Evolutionary conservation across 2,329 filamentous ascomycete genomes (phyloP).

Genomic region (Diaporthe sp.): DNA sequence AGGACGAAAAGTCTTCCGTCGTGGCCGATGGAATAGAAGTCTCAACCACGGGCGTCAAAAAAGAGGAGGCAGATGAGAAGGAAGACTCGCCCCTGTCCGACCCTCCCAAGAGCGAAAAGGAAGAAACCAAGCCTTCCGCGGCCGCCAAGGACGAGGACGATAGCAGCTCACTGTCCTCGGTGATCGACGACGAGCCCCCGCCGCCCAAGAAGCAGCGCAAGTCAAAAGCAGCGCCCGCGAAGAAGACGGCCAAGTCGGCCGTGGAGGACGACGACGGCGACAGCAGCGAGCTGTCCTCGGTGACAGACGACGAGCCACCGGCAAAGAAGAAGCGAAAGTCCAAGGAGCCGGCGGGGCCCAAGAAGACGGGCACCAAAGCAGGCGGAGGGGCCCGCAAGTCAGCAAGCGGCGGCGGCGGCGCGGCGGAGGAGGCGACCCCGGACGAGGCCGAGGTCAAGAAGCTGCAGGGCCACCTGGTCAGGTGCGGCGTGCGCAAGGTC

Average conservation of each 20-base stretch:
- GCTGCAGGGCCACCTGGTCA: constrained; percentile 85
- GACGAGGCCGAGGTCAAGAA: constrained; percentile 87
- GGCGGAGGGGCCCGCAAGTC: constrained; percentile 39
- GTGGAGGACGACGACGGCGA: constrained; percentile 47
- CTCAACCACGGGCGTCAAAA: constrained; percentile 36
- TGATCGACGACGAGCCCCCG: constrained; percentile 76
- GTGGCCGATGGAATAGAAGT: constrained; percentile 21
- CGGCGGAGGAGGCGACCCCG: constrained; percentile 57
- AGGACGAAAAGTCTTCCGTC: constrained; percentile 36
- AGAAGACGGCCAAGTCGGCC: constrained; percentile 37
- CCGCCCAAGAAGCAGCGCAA: constrained; percentile 59
- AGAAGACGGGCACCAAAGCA: constrained; percentile 55
- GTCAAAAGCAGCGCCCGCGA: constrained; percentile 24
- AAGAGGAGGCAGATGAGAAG: constrained; percentile 40
- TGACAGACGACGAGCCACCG: constrained; percentile 83
- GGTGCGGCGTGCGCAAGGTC: constrained; percentile 92
- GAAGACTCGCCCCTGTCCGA: constrained; percentile 12
- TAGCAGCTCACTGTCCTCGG: constrained; percentile 73
- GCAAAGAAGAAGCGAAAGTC: constrained; percentile 68
- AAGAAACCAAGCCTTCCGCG: neutral
- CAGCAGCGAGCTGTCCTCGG: constrained; percentile 75
- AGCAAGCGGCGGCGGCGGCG: constrained; percentile 41
- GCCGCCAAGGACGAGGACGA: constrained; percentile 33
- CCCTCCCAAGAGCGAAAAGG: constrained; percentile 9
- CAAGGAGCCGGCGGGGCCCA: constrained; percentile 51